Percentiles rank a stretch among this genome's conserved stretches.
Evolutionary conservation across 805 yeast genomes (phyloP).

Genomic region (Yamadazyma ubonensis): DNA sequence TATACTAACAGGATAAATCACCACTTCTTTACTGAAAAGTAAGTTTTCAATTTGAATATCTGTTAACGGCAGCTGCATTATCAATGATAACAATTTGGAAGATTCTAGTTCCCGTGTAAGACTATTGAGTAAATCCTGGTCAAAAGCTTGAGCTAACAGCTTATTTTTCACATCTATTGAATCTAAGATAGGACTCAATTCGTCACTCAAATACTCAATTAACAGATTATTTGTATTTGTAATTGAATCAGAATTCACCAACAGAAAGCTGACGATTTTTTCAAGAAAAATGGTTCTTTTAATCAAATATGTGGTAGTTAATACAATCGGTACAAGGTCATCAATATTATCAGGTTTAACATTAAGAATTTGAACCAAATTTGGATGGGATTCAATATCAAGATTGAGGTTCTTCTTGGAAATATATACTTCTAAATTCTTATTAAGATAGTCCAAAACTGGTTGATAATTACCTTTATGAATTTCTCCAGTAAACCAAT

Average conservation of each 20-base stretch:
- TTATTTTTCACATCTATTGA: constrained; percentile 13
- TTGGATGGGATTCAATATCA: constrained; percentile 10
- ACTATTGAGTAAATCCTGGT: constrained; percentile 12
- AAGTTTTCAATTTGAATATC: constrained; percentile 11
- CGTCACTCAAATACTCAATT: constrained; percentile 25
- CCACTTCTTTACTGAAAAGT: constrained; percentile 12
- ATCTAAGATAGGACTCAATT: constrained; percentile 28
- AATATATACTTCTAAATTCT: constrained; percentile 7
- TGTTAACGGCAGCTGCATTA: constrained; percentile 19
- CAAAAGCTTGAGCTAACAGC: constrained; percentile 14
- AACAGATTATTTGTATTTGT: constrained; percentile 14
- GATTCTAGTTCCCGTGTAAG: constrained; percentile 30
- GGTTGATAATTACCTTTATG: constrained; percentile 11
- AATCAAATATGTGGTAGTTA: constrained; percentile 23
- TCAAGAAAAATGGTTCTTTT: constrained; percentile 26
- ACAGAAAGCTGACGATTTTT: constrained; percentile 13
- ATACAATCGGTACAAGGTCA: constrained; percentile 5
- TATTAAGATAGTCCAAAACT: constrained; percentile 10
- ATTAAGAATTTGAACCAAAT: constrained; percentile 11
- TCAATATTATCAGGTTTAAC: constrained; percentile 3
- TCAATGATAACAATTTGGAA: constrained; percentile 19
- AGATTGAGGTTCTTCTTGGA: neutral
- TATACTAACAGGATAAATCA: constrained; percentile 9
- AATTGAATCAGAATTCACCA: too few relatives aligned
- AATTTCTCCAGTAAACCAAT: constrained; percentile 11